phyloP scores from a whole-genome alignment of 805 yeast species.

The Yarrowia alimentaria region DNA sequence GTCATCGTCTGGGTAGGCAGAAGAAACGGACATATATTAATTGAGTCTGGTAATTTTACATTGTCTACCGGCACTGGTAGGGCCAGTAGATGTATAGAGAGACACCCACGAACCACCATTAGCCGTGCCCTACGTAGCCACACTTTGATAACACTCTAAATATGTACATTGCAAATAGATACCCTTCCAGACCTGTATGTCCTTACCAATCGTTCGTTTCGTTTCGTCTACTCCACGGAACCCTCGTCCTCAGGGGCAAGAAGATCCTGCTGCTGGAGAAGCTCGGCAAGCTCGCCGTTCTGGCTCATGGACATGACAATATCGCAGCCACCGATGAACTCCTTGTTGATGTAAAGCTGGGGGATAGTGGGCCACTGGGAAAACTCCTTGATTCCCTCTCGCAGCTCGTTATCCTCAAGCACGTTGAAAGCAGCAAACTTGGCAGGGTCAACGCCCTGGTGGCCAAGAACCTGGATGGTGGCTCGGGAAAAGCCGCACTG shows the following conservation, averaged over 20 bases:
- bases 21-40: too few relatives aligned
- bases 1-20: too few relatives aligned
- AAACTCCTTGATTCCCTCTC: conserved; percentile 93
- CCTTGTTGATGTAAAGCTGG: conserved; percentile 82
- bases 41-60: too few relatives aligned
- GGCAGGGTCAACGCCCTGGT: conserved; percentile 93
- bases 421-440: conserved; percentile 98
- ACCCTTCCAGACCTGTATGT: neutral
- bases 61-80: too few relatives aligned
- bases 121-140: too few relatives aligned
- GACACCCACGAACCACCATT: too few relatives aligned
- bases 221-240: too few relatives aligned
- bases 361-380: conserved; percentile 99
- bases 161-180: conserved; percentile 26
- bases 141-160: conserved; percentile 6
- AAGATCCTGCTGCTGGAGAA: conserved; percentile 75
- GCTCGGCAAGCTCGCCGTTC: conserved; percentile 81
- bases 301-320: conserved; percentile 84
- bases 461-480: conserved; percentile 88
- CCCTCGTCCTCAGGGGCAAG: conserved; percentile 67
- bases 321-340: conserved; percentile 97
- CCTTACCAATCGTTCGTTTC: too few relatives aligned
- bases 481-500: conserved; percentile 97
- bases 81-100: too few relatives aligned
- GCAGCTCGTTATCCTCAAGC: conserved; percentile 87